Evolutionary conservation across 116 monocot genomes (phyloP).

Genomic region (Cymodocea nodosa): DNA sequence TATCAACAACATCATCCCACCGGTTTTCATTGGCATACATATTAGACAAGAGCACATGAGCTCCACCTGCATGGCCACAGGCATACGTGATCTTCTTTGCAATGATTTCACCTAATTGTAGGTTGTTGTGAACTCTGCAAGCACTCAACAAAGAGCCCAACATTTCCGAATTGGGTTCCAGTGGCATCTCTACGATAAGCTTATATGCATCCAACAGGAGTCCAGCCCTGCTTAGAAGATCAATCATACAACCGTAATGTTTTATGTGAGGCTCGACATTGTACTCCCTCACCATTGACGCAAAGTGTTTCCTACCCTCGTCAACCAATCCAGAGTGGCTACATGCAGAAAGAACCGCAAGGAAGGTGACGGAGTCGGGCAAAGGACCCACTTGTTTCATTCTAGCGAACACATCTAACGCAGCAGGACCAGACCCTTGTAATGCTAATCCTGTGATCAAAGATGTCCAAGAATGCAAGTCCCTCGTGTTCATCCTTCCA

Average conservation of each 20-base stretch:
- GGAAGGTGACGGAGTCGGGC: constrained; percentile 40
- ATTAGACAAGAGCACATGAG: constrained; percentile 45
- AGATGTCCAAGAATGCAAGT: constrained; percentile 54
- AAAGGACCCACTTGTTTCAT: constrained; percentile 18
- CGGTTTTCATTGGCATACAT: constrained; percentile 39
- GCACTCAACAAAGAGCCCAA: constrained; percentile 58
- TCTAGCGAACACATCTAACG: constrained; percentile 23
- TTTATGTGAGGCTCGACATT: constrained; percentile 30
- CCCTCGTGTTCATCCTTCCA: constrained; percentile 17
- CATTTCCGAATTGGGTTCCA: constrained; percentile 38
- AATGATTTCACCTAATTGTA: constrained; percentile 33
- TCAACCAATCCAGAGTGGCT: constrained; percentile 54
- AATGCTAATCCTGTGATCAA: constrained; percentile 37
- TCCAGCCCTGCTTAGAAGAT: constrained; percentile 48
- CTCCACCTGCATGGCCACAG: constrained; percentile 26
- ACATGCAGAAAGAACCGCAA: constrained; percentile 57
- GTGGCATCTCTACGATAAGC: constrained; percentile 31
- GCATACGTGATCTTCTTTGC: constrained; percentile 22
- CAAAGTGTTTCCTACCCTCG: constrained; percentile 28
- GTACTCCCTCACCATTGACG: constrained; percentile 31
- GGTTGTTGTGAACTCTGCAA: constrained; percentile 33
- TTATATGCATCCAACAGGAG: constrained; percentile 26
- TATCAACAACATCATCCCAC: constrained; percentile 36
- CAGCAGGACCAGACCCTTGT: constrained; percentile 36
- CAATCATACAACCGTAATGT: constrained; percentile 68